Evolutionary conservation across 2,329 filamentous ascomycete species (phyloP).

Genomic region (Alternaria sp.): DNA sequence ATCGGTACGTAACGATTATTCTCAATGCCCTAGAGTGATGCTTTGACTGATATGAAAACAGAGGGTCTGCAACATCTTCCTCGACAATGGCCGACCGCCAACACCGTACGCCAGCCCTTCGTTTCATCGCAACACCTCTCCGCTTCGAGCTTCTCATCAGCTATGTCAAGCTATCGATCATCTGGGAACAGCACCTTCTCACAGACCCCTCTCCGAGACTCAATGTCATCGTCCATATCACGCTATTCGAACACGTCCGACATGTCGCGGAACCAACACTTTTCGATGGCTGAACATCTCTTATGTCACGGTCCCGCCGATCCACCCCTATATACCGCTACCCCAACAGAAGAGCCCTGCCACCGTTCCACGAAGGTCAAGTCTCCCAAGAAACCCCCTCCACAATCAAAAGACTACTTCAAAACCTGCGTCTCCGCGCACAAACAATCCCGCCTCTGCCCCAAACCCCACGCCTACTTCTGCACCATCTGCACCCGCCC

Average conservation of each 20-base stretch:
- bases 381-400: conserved; percentile 9
- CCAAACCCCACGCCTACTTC: conserved; percentile 36
- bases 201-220: conserved; percentile 20
- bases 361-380: conserved; percentile 5
- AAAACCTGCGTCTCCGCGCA: conserved; percentile 36
- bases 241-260: conserved; percentile 26
- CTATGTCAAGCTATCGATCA: conserved; percentile 19
- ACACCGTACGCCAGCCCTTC: conserved; percentile 6
- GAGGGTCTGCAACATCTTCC: conserved; percentile 13
- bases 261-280: conserved; percentile 14
- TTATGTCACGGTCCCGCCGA: conserved; percentile 7
- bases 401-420: conserved; percentile 30
- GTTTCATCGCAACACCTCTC: conserved; percentile 23
- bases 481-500: conserved; percentile 61
- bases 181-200: conserved; percentile 30
- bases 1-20: background rate
- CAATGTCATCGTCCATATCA: conserved; percentile 31
- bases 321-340: background rate
- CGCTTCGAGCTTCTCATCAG: conserved; percentile 27
- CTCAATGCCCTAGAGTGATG: background rate
- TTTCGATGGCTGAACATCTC: conserved; percentile 16
- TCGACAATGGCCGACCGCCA: conserved; percentile 10
- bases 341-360: conserved; percentile 2
- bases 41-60: background rate
- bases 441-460: conserved; percentile 27